A percentile compares a stretch with the other conserved stretches of the same genome.
Evolutionary conservation across 768 basidiomycete genomes (phyloP).

Genomic region (Amanita pseudoporphyria): DNA sequence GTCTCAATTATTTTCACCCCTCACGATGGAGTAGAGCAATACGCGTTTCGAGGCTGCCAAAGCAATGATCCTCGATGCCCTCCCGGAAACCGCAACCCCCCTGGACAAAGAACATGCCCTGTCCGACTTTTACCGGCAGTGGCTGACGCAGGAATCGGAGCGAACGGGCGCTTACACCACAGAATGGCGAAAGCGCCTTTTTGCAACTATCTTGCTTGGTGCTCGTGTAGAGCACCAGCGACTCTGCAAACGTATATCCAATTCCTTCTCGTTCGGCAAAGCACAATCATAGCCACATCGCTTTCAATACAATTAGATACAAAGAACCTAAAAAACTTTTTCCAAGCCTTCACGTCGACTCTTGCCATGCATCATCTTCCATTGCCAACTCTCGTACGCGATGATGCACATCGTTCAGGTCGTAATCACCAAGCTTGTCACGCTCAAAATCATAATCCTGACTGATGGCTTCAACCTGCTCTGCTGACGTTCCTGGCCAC

Average conservation of each 20-base stretch:
- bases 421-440: slow-evolving; percentile 44
- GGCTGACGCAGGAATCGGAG: slow-evolving; percentile 60
- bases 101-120: slow-evolving; percentile 60
- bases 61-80: slow-evolving; percentile 41
- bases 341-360: slow-evolving; percentile 1
- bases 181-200: slow-evolving; percentile 61
- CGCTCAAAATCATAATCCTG: slow-evolving; percentile 57
- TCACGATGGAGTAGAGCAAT: slow-evolving; percentile 49
- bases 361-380: slow-evolving; percentile 34
- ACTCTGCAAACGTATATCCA: slow-evolving; percentile 24
- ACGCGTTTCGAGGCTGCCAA: slow-evolving; percentile 70
- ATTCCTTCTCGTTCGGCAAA: too few relatives aligned
- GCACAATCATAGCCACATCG: slow-evolving; percentile 8
- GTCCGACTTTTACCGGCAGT: slow-evolving; percentile 63
- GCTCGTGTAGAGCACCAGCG: slow-evolving; percentile 44
- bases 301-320: background rate
- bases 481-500: slow-evolving; percentile 65
- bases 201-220: slow-evolving; percentile 44
- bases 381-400: slow-evolving; percentile 55
- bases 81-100: slow-evolving; percentile 39
- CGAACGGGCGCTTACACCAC: slow-evolving; percentile 50
- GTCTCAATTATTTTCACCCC: background rate
- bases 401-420: slow-evolving; percentile 51
- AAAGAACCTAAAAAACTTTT: too few relatives aligned
- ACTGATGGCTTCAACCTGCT: slow-evolving; percentile 48